These are phyloP conservation scores for Schizochytrium sp. DNA, from an alignment of 108 stramenopile genomes.

Conservation along the genomic window DNA sequence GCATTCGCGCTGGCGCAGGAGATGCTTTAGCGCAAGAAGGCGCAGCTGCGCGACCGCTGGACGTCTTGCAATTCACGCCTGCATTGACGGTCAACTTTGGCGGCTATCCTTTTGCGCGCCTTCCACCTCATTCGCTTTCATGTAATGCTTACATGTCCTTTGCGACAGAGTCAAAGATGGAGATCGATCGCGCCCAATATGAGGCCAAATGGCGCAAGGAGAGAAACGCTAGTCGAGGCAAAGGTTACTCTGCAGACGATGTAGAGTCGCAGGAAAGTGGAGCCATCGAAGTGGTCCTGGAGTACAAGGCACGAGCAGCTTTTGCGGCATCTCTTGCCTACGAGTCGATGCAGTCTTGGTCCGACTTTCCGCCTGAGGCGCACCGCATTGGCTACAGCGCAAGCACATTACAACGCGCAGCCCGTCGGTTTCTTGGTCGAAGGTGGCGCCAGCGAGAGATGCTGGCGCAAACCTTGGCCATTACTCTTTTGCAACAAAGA, in stretches of 20 bases:
- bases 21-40: too few relatives aligned
- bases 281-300: background rate
- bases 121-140: background rate
- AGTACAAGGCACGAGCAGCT: background rate
- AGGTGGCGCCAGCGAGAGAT: slow-evolving; percentile 10
- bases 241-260: background rate
- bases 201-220: background rate
- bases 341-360: background rate
- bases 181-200: background rate
- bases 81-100: background rate
- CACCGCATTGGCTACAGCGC: background rate
- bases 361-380: background rate
- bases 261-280: background rate
- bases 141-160: background rate
- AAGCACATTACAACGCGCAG: background rate
- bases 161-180: background rate
- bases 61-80: background rate
- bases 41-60: too few relatives aligned
- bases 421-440: background rate
- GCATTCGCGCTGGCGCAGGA: too few relatives aligned
- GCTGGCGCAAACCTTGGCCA: background rate
- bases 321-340: background rate
- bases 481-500: background rate
- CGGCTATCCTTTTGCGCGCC: background rate
- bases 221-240: background rate